A percentile compares a stretch with the other conserved stretches of the same genome.
phyloP scores from a whole-genome alignment of 768 basidiomycete species.

The Tylopilus sp. region DNA sequence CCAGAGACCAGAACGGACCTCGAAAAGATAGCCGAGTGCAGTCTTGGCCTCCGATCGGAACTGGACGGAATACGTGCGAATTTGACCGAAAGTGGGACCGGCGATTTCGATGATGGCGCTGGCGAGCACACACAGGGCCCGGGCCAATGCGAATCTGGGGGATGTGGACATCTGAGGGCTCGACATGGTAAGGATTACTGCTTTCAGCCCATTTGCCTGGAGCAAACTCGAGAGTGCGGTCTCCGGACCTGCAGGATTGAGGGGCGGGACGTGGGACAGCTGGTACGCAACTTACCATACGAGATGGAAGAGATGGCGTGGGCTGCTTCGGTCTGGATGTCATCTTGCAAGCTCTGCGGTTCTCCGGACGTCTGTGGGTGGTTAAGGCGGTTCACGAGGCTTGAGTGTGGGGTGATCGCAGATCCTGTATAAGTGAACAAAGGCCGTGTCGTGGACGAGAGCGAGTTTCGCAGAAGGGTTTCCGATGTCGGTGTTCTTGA shows the following conservation, averaged over 20 bases:
- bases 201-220: constrained; percentile 52
- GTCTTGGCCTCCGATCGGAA: constrained; percentile 50
- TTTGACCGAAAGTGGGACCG: constrained; percentile 67
- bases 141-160: constrained; percentile 56
- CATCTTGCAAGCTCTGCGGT: constrained; percentile 40
- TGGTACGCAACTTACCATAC: constrained; percentile 46
- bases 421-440: constrained; percentile 55
- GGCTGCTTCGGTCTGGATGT: constrained; percentile 67
- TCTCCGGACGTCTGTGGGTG: constrained; percentile 32
- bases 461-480: constrained; percentile 69
- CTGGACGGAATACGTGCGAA: constrained; percentile 35
- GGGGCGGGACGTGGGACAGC: neutral
- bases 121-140: constrained; percentile 59
- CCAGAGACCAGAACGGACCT: constrained; percentile 35
- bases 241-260: constrained; percentile 48
- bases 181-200: constrained; percentile 61
- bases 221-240: constrained; percentile 58
- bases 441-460: constrained; percentile 52
- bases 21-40: constrained; percentile 58
- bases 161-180: constrained; percentile 29
- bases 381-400: constrained; percentile 62
- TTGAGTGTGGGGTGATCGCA: constrained; percentile 21
- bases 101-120: constrained; percentile 62
- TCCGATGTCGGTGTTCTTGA: constrained; percentile 77
- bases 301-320: constrained; percentile 75